Evolutionary conservation across 768 basidiomycete species (phyloP).

Genomic region (Boletus fagicola): DNA sequence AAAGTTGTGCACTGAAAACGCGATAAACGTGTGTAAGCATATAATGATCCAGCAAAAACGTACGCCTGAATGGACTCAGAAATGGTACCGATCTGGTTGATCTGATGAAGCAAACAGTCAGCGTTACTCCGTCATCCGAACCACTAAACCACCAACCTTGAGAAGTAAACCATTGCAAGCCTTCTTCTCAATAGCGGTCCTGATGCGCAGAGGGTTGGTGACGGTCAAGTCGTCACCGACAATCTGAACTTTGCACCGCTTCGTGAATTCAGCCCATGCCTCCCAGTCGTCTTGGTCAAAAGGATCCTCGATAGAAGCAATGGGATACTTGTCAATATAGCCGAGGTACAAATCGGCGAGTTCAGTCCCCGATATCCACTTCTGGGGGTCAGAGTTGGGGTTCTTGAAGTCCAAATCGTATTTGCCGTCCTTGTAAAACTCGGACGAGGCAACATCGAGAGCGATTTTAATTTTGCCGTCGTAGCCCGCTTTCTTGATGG

Average conservation of each 20-base stretch:
- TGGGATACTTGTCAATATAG: slow-evolving; percentile 92
- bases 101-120: slow-evolving; percentile 37
- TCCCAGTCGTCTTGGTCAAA: slow-evolving; percentile 99
- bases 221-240: slow-evolving; percentile 98
- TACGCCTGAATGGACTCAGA: slow-evolving; percentile 99
- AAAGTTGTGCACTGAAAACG: slow-evolving; percentile 76
- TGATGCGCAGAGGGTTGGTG: slow-evolving; percentile 95
- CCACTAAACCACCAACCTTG: slow-evolving; percentile 51
- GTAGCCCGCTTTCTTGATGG: slow-evolving; percentile 97
- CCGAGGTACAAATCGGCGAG: slow-evolving; percentile 89
- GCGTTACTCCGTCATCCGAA: neutral
- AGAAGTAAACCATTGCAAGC: slow-evolving; percentile 98
- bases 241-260: slow-evolving; percentile 76
- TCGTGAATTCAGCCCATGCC: slow-evolving; percentile 92
- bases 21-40: neutral
- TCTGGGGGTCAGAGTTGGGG: slow-evolving; percentile 96
- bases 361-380: slow-evolving; percentile 91
- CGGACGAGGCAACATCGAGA: slow-evolving; percentile 97
- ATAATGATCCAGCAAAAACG: slow-evolving; percentile 33
- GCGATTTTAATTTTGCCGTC: slow-evolving; percentile 99
- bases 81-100: slow-evolving; percentile 99
- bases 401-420: slow-evolving; percentile 99
- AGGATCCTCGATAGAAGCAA: slow-evolving; percentile 94
- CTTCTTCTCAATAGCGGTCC: slow-evolving; percentile 99
- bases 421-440: slow-evolving; percentile 99